A percentile compares a stretch with the other conserved stretches of the same genome.
These are phyloP conservation scores for Cyclostephanos tholiformis DNA, from an alignment of 108 stramenopile species.

Conservation along the genomic window DNA sequence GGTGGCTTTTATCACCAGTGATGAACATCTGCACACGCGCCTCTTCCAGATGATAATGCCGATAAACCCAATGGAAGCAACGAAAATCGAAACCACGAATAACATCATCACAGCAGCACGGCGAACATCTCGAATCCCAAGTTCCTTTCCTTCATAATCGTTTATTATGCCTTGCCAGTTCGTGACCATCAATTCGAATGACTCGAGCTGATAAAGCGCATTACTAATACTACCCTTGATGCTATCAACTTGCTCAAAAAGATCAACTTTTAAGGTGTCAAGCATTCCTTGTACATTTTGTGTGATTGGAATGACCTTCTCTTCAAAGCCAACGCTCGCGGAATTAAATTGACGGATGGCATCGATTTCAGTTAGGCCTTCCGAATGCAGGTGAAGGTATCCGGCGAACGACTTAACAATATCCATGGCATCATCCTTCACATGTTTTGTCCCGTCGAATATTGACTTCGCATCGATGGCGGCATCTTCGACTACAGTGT, in stretches of 20 bases:
- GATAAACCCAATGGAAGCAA: constrained; percentile 32
- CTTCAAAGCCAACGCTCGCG: constrained; percentile 35
- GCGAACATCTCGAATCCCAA: constrained; percentile 22
- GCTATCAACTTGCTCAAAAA: constrained; percentile 40
- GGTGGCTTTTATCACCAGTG: constrained; percentile 26
- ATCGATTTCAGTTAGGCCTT: constrained; percentile 33
- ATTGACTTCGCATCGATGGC: constrained; percentile 44
- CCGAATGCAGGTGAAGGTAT: constrained; percentile 30
- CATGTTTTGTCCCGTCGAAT: constrained; percentile 52
- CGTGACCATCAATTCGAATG: constrained; percentile 9
- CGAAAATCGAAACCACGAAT: constrained; percentile 28
- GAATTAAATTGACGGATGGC: constrained; percentile 29
- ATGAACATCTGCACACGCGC: constrained; percentile 16
- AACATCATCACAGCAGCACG: constrained; percentile 33
- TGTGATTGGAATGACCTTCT: constrained; percentile 43
- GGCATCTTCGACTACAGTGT: constrained; percentile 39
- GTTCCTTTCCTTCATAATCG: constrained; percentile 39
- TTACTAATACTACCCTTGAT: constrained; percentile 32
- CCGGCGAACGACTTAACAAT: constrained; percentile 48
- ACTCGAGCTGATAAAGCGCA: constrained; percentile 42
- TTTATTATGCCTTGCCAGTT: constrained; percentile 35
- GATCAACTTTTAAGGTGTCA: constrained; percentile 49
- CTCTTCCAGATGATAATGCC: constrained; percentile 35
- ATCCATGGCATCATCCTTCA: constrained; percentile 29
- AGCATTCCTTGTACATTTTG: constrained; percentile 44